A percentile compares a stretch with the other conserved stretches of the same genome.
Evolutionary conservation across 305 asterid genomes (phyloP).

Genomic region (Ajuga reptans): DNA sequence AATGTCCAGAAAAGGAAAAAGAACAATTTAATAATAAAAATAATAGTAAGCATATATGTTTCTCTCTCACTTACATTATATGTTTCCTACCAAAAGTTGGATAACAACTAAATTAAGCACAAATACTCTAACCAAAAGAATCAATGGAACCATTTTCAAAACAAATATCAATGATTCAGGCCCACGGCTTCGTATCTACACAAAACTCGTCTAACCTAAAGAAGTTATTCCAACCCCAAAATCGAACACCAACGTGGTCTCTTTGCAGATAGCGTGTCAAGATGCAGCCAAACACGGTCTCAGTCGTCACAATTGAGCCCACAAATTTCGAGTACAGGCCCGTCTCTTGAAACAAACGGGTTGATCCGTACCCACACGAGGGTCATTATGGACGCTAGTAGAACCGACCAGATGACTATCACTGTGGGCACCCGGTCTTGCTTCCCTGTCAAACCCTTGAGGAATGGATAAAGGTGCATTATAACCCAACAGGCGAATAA

Average conservation of each 20-base stretch:
- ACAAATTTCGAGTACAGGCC: constrained; percentile 61
- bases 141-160: constrained; percentile 27
- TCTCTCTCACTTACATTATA: not conserved
- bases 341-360: constrained; percentile 73
- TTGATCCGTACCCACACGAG: constrained; percentile 73
- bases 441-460: constrained; percentile 67
- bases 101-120: not conserved
- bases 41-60: not conserved
- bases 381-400: constrained; percentile 62
- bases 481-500: constrained; percentile 80
- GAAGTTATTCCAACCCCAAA: constrained; percentile 23
- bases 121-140: constrained; percentile 31
- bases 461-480: constrained; percentile 77
- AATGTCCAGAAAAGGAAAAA: not conserved
- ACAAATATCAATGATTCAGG: constrained; percentile 22
- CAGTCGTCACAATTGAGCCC: constrained; percentile 50
- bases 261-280: not conserved
- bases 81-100: constrained; percentile 7
- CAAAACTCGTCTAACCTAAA: not conserved
- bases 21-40: not conserved
- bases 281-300: not conserved
- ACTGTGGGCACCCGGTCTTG: constrained; percentile 68
- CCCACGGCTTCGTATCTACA: constrained; percentile 27
- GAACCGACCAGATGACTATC: constrained; percentile 69
- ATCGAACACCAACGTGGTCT: not conserved